Conservation (phyloP, 345 rosid species). For the Lepidium didymum region DNA sequence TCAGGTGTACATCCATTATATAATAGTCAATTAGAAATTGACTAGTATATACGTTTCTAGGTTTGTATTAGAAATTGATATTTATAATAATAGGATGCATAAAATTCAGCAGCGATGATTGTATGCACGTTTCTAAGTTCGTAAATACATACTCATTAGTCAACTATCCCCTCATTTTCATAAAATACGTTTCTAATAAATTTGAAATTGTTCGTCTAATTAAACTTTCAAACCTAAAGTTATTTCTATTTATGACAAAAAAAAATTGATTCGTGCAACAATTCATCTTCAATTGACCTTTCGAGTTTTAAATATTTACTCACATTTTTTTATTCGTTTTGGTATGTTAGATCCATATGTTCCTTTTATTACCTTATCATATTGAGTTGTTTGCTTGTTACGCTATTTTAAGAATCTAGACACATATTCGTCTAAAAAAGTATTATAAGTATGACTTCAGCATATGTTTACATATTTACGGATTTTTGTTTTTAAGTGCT, state of each 20-base stretch:
- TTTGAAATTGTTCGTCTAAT: no score
- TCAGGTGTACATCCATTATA: no score
- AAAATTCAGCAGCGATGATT: not conserved
- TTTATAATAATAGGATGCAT: not conserved
- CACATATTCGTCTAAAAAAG: not conserved
- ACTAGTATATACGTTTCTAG: no score
- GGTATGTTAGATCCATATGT: constrained; percentile 28
- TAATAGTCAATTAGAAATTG: no score
- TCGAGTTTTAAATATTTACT: constrained; percentile 3
- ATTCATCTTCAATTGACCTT: constrained; percentile 26
- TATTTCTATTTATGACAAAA: no score
- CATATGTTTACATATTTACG: no score
- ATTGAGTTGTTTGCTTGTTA: not conserved
- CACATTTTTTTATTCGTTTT: not conserved
- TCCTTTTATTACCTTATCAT: not conserved
- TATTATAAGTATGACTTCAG: not conserved
- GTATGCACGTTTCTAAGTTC: not conserved
- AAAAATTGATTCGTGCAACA: no score
- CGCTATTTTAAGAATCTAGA: not conserved
- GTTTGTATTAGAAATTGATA: no score
- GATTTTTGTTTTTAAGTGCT: no score
- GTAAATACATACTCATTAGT: not conserved
- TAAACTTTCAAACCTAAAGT: no score
- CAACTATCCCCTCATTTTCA: not conserved
- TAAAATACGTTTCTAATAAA: no score